Evolutionary conservation across 2,329 filamentous ascomycete species (phyloP), one percentile per base, ranked within the genome.

Genomic region (Seiridium unicorne): DNA sequence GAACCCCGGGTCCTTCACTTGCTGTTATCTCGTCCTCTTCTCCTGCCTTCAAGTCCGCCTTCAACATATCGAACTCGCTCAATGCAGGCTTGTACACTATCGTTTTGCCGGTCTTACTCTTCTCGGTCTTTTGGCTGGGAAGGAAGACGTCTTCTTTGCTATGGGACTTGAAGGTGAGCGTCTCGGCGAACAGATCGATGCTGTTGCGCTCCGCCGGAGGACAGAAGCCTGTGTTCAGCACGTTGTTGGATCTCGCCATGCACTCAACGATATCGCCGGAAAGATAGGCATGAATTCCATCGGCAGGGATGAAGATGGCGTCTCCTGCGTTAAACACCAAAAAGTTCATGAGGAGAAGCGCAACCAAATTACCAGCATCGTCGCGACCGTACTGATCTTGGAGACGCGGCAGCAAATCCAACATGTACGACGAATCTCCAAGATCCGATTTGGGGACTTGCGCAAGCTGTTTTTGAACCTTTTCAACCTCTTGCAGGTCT

Each of bases 211-310:
- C 85, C 0, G 85, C 83, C 1, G 79, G 79, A 0, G 89, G 89
- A 65, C 89, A 92, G 77, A 93, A 91, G 0, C 90, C 89, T 0
- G 84, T 86, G 72, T 90, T 91, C 55, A 93, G 78, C 2, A 93
- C 89, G 60, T 92, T 91, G 76, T 92, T 88, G 26, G 82, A 87
- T 6, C 89, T 82, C 1, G 89, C 89, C 89, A 92, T 92, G 74
- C 89, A 92, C 72, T 92, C 89, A 66, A 92, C 85, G 56, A 92
- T 91, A 69, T 92, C 86, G 3, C 90, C 90, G 3, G 82, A 82
- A 0, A 92, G 77, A 68, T 91, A 92, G 0, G 89, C 89, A 68
- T 92, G 89, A 58, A 91, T 89, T 4, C 88, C 89, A 64, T 92
- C 89, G 0, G 88, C 88, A 0, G 89, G 89, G 13, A 92, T 88